Evolutionary conservation across 805 yeast species (phyloP).

Genomic region (Candida pseudofarinosa): DNA sequence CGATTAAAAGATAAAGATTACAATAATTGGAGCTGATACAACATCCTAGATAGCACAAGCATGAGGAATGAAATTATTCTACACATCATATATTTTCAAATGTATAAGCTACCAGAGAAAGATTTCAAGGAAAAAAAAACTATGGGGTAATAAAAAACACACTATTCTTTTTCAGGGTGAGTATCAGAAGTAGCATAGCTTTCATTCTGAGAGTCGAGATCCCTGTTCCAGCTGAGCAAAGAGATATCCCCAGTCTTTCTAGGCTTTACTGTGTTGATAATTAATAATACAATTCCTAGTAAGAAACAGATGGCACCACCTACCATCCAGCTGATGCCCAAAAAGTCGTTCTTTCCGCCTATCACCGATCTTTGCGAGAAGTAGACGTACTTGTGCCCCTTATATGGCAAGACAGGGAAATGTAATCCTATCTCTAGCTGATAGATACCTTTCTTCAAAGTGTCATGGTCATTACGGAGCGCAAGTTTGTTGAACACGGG

Average conservation of each 20-base stretch:
- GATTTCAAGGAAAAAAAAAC: not conserved
- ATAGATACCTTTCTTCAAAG: slow-evolving; percentile 54
- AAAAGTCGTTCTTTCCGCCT: slow-evolving; percentile 72
- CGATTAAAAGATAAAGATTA: too few species aligned
- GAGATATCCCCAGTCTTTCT: slow-evolving; percentile 70
- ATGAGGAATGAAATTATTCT: too few species aligned
- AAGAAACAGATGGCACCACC: slow-evolving; percentile 68
- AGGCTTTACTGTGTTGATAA: slow-evolving; percentile 58
- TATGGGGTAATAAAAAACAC: not conserved
- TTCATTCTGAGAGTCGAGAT: slow-evolving; percentile 18
- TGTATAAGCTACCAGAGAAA: not conserved
- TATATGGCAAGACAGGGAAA: slow-evolving; percentile 69
- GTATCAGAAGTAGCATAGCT: slow-evolving; percentile 2
- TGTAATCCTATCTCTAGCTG: slow-evolving; percentile 66
- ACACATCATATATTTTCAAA: not conserved
- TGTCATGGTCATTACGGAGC: slow-evolving; percentile 56
- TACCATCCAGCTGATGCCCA: slow-evolving; percentile 71
- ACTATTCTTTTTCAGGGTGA: not conserved
- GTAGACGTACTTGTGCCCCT: slow-evolving; percentile 65
- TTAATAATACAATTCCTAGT: slow-evolving; percentile 48
- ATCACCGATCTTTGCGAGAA: slow-evolving; percentile 66
- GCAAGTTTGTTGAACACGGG: slow-evolving; percentile 47
- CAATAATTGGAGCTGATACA: too few species aligned
- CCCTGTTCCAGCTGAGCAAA: slow-evolving; percentile 69
- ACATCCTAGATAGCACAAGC: too few species aligned